Base-by-base conservation (phyloP, 2,329 filamentous ascomycete genomes). In the Achaetomium macrosporum region DNA sequence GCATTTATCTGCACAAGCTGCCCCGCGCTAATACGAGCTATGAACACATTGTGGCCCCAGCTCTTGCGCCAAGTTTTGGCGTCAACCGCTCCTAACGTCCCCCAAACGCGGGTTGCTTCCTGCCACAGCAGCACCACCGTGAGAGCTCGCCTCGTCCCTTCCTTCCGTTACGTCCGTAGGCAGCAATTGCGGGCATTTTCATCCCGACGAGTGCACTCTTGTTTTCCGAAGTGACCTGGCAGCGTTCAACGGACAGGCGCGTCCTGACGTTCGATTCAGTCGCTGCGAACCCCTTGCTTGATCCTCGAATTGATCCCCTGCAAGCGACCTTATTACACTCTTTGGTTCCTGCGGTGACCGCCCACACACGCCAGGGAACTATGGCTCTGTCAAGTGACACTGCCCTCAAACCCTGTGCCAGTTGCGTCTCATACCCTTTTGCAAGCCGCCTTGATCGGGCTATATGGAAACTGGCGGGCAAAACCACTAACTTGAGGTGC, bases 81-180 rank as follows among this genome's bases (percentile, higher is more conserved):
- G 33, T 50, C 19, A 37, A 31, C 17, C 33, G 33, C 13, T 13
- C 43, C 35, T 37, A 36, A 33, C 42, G 19, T 37, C 42, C 15
- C 1, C 30, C 11, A 2, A 43, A 15, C 35, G 13, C 11, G 31
- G 25, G 31, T 20, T 20, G 16, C 11, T 41, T 51, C 52, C 42
- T 47, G 30, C 16, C 52, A 54, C 52, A 35, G 19, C 52, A 54
- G 36, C 12, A 42, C 5, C 12, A 12, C 12, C 31, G 17, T 45
- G 47, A 50, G 31, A 31, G 42, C 19, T 45, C 17, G 41, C 31
- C 20, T 25, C 41, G 19, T 53, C 31, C 43, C 30, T 56, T 45
- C 31, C 15, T 20, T 15, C 19, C 16, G 33, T 57, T 57, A 57
- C 55, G 55, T 44, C 55, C 55, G 55, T 57, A 57, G 37, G 50